A percentile compares a stretch with the other conserved stretches of the same genome.
Conservation (phyloP, 768 basidiomycete species). For the Phlebiopsis flavidoalba region DNA sequence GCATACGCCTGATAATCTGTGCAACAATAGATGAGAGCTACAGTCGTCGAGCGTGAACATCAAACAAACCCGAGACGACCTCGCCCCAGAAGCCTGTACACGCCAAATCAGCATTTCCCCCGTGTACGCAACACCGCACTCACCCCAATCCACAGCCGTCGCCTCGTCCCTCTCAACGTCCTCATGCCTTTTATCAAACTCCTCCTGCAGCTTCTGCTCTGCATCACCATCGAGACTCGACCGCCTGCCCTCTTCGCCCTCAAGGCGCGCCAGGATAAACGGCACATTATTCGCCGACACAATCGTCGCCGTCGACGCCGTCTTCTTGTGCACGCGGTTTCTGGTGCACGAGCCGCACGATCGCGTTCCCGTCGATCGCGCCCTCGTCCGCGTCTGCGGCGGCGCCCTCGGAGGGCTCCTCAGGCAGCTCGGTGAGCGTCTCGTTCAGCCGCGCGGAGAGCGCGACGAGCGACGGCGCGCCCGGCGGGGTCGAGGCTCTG, state of each 20-base stretch:
- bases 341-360: slow-evolving; percentile 12
- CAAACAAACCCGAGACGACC: slow-evolving; percentile 75
- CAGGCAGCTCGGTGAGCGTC: slow-evolving; percentile 2
- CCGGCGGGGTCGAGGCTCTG: slow-evolving; percentile 25
- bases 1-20: slow-evolving; percentile 91
- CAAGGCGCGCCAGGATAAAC: slow-evolving; percentile 51
- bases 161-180: slow-evolving; percentile 38
- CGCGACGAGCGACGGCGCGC: background rate
- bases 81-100: slow-evolving; percentile 10
- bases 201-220: slow-evolving; percentile 71
- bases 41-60: background rate
- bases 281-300: slow-evolving; percentile 46
- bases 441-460: background rate
- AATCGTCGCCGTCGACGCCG: slow-evolving; percentile 55
- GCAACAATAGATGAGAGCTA: slow-evolving; percentile 63
- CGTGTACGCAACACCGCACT: slow-evolving; percentile 18
- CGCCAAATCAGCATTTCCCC: background rate
- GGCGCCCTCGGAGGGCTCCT: background rate
- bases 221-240: slow-evolving; percentile 52
- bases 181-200: slow-evolving; percentile 63
- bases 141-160: slow-evolving; percentile 73
- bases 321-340: slow-evolving; percentile 50
- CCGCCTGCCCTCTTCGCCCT: slow-evolving; percentile 36
- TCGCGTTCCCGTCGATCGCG: slow-evolving; percentile 22
- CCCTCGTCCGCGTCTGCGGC: slow-evolving; percentile 19